Base-by-base conservation (phyloP, 2,329 filamentous ascomycete species). In the Botrytis galanthina region DNA sequence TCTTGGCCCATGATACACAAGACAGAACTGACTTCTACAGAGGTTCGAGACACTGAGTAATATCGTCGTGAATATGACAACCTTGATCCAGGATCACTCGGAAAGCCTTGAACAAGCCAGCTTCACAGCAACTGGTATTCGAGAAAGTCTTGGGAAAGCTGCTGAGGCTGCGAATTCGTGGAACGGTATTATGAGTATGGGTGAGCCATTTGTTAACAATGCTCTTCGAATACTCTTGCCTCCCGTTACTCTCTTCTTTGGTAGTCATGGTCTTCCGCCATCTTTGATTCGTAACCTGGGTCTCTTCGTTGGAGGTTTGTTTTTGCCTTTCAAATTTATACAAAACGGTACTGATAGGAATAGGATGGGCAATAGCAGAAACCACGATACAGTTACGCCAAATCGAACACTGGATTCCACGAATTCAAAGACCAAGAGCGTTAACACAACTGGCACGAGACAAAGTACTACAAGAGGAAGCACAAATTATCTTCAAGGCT, bases 101-200 rank as follows among this genome's bases (percentile, higher is more conserved):
- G 74, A 78, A 42, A 75, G 75, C 39, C 76, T 81, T 35, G 75
- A 77, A 67, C 72, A 77, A 60, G 77, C 78, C 61, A 78, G 70
- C 35, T 66, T 73, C 26, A 74, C 73, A 14, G 77, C 75, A 59
- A 75, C 75, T 14, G 72, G 67, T 44, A 78, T 80, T 32, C 76
- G 77, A 32, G 74, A 77, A 10, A 76, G 74, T 37, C 72, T 81
- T 10, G 76, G 77, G 51, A 76, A 77, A 54, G 77, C 77, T 32
- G 75, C 75, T 12, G 69, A 75, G 29, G 72, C 75, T 51, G 75
- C 75, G 26, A 73, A 73, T 29, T 75, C 74, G n/a, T 78, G 75
- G 71, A 72, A 73, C 37, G 67, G 76, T 20, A 70, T 46, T 32
- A 51, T 78, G 20, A 72, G 60, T 35, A n/a, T 75, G 20, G 67